Percentiles rank a stretch among this genome's conserved stretches.
Conservation (phyloP, 2,329 filamentous ascomycete species). For the Sporothrix luriei region DNA sequence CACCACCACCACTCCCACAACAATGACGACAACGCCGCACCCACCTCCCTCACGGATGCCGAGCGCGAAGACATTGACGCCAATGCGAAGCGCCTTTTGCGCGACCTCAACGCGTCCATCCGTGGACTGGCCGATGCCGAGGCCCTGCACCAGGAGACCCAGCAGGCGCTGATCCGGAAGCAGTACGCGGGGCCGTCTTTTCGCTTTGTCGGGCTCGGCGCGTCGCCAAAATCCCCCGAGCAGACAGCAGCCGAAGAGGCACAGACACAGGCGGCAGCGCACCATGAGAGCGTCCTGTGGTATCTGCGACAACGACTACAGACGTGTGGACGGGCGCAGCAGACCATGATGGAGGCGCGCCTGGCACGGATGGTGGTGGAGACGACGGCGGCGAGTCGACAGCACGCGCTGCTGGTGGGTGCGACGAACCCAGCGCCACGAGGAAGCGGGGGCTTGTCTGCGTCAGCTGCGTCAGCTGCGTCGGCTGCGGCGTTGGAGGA, state of each 20-base stretch:
- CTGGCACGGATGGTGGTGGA: conserved; percentile 84
- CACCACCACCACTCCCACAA: conserved; percentile 48
- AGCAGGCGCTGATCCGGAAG: conserved; percentile 68
- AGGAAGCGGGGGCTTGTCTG: not conserved
- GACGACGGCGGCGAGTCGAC: conserved; percentile 45
- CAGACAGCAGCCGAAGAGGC: conserved; percentile 72
- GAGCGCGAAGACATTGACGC: conserved; percentile 87
- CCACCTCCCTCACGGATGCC: conserved; percentile 69
- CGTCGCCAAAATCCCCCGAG: conserved; percentile 57
- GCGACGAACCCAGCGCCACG: conserved; percentile 8
- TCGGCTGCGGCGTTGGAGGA: conserved; percentile 19
- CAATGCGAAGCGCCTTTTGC: conserved; percentile 80
- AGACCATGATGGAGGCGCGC: conserved; percentile 89
- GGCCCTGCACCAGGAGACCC: conserved; percentile 75
- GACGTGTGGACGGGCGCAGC: conserved; percentile 74
- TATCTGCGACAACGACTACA: conserved; percentile 76
- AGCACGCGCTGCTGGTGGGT: conserved; percentile 1
- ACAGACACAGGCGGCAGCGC: conserved; percentile 65
- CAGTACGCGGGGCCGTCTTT: conserved; percentile 52
- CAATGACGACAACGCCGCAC: conserved; percentile 46
- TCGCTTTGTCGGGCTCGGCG: conserved; percentile 43
- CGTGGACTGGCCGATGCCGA: conserved; percentile 79
- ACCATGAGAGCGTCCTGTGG: conserved; percentile 83
- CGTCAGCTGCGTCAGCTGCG: not conserved
- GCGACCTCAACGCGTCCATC: conserved; percentile 82